Base-by-base conservation (phyloP, 441 rosid genomes). In the Brassica hybrid region DNA sequence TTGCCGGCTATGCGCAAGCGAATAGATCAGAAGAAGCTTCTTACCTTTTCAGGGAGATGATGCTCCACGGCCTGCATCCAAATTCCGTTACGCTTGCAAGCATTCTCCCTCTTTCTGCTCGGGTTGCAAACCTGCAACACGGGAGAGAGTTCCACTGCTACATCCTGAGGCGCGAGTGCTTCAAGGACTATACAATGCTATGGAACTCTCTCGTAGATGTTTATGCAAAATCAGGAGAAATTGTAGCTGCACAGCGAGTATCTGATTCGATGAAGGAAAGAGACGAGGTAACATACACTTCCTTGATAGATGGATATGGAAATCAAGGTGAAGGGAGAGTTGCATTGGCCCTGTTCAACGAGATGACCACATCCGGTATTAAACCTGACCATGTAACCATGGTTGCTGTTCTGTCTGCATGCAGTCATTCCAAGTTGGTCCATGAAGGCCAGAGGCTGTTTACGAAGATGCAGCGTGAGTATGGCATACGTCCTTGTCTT, bases 71-170 rank as follows among this genome's bases (percentile, higher is more conserved):
- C 67, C 25, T 86, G 56, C 85, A 86, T 73, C 96, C 96, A 32
- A 91, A 87, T 87, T 84, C 71, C 73, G 82, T 89, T 63, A 88
- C 97, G 12, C 85, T 91, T 72, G 94, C 92, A 6, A 87, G 94
- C 75, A 81, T 91, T 85, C 88, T 93, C 57, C 94, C 94, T 71
- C 87, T 91, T 4, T 91, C 94, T 83, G 93, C 97, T 70, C 85
- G 91, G 19, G 82, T 85, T 60, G 98, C 91, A 45, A 87, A 90
- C 78, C 81, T 90, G 41, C 93, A 86, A 67, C 94, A 89, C 62
- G 97, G 97, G 11, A 90, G 77, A 79, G 98, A 93, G 84, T 87
- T 91, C 58, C 97, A 91, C 62, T 87, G 91, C 84, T 91, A 91
- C 81, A 84, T 91, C 81, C 60, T 81, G 61, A 89, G 88, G 78